Percentiles rank a stretch among this genome's conserved stretches.
These are phyloP conservation scores for Aspergillus affinis DNA, from an alignment of 495 filamentous ascomycete species.

Conservation along the genomic window DNA sequence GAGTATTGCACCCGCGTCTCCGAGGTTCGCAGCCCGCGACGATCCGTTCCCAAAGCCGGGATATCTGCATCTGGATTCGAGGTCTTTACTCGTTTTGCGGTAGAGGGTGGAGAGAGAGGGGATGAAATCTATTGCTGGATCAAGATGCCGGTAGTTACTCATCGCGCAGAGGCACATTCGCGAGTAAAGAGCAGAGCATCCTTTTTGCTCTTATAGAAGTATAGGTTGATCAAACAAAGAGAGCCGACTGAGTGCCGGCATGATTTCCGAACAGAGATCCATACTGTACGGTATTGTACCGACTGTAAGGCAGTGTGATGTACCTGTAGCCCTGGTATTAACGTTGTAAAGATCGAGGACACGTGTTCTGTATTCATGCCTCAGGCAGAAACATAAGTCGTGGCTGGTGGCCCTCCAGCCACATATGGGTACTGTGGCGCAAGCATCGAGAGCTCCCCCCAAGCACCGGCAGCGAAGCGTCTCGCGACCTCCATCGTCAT, in stretches of 20 bases:
- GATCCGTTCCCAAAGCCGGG: constrained; percentile 3
- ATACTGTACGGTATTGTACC: no score
- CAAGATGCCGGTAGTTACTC: background rate
- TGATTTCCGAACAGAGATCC: no score
- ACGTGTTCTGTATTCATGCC: constrained; percentile 13
- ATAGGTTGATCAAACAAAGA: no score
- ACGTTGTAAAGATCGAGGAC: no score
- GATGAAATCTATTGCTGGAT: background rate
- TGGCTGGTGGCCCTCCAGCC: constrained; percentile 11
- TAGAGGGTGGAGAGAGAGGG: background rate
- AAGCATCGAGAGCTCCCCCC: constrained; percentile 9
- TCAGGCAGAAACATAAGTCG: constrained; percentile 11
- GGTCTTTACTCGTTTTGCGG: no score
- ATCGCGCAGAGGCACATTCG: background rate
- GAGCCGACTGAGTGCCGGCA: no score
- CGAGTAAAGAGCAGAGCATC: no score
- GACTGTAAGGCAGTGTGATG: no score
- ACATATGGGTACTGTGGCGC: constrained; percentile 5
- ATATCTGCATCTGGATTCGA: background rate
- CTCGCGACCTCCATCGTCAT: background rate
- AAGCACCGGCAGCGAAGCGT: background rate
- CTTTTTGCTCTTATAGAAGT: no score
- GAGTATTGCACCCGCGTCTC: constrained; percentile 27
- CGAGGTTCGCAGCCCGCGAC: constrained; percentile 17
- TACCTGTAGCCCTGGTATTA: no score